A percentile compares a stretch with the other conserved stretches of the same genome.
These are phyloP conservation scores for Leccinum fallax DNA, from an alignment of 1,284 basidiomycete species.

Conservation along the genomic window DNA sequence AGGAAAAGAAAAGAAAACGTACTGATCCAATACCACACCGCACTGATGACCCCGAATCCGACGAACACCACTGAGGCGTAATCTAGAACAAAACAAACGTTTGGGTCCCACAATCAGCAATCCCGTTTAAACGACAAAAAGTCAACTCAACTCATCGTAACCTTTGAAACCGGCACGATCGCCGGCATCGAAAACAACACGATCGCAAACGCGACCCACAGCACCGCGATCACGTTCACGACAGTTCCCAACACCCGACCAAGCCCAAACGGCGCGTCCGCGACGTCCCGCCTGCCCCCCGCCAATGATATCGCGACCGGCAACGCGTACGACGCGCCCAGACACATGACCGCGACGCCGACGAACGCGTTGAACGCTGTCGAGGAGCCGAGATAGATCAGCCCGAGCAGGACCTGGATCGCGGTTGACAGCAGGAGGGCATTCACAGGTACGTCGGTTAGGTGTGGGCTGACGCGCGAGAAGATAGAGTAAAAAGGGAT, in stretches of 20 bases:
- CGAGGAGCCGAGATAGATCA: constrained; percentile 55
- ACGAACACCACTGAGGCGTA: constrained; percentile 66
- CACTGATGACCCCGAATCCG: constrained; percentile 55
- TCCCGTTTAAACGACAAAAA: too few relatives aligned
- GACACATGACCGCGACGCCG: constrained; percentile 57
- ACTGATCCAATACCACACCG: constrained; percentile 61
- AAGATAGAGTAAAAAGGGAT: constrained; percentile 60
- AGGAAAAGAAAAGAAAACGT: constrained; percentile 22
- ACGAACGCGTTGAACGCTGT: constrained; percentile 60
- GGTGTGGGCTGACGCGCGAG: constrained; percentile 45
- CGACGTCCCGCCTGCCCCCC: constrained; percentile 41
- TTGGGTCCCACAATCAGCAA: constrained; percentile 1
- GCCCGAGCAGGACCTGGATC: constrained; percentile 56
- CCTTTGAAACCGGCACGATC: constrained; percentile 47
- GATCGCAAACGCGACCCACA: constrained; percentile 53
- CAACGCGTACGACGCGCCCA: constrained; percentile 54
- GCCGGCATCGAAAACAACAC: constrained; percentile 64
- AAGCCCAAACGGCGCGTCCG: constrained; percentile 47
- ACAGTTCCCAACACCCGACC: constrained; percentile 41
- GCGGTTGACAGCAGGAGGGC: constrained; percentile 59
- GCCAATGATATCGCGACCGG: constrained; percentile 51
- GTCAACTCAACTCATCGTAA: constrained; percentile 46
- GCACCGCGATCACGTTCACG: constrained; percentile 46
- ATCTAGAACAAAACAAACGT: constrained; percentile 37
- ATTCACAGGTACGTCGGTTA: constrained; percentile 52